phyloP scores from a whole-genome alignment of 495 filamentous ascomycete species.

The Penicillium lividum region DNA sequence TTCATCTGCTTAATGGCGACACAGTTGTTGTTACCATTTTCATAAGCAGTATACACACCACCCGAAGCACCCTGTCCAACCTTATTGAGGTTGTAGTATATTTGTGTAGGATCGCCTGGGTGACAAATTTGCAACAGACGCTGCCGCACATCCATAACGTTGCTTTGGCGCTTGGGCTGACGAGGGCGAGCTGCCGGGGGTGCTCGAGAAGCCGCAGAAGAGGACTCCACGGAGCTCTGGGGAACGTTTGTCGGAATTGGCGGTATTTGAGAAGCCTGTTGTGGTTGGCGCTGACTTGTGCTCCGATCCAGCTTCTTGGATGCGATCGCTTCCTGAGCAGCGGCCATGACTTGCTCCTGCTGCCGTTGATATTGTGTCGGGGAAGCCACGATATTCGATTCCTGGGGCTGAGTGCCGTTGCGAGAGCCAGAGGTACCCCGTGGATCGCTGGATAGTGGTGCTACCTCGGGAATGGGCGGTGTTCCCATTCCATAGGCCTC shows the following conservation, averaged over 20 bases:
- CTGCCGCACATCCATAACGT: conserved; percentile 76
- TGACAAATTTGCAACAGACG: conserved; percentile 86
- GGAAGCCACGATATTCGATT: conserved; percentile 22
- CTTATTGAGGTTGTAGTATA: conserved; percentile 87
- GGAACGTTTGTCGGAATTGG: conserved; percentile 24
- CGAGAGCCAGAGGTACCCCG: conserved; percentile 44
- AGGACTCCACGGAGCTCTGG: conserved; percentile 34
- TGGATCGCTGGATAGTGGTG: conserved; percentile 55
- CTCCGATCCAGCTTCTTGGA: conserved; percentile 60
- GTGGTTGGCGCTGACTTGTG: conserved; percentile 64
- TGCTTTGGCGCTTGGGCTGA: conserved; percentile 73
- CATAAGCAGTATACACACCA: conserved; percentile 91
- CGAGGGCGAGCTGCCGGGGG: conserved; percentile 68
- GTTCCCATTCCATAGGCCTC: conserved; percentile 32
- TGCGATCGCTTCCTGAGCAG: conserved; percentile 67
- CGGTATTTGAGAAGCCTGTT: conserved; percentile 29
- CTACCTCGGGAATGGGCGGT: conserved; percentile 48
- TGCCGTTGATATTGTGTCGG: conserved; percentile 77
- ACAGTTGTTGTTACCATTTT: conserved; percentile 76
- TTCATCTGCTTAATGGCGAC: conserved; percentile 99
- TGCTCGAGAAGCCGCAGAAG: conserved; percentile 51
- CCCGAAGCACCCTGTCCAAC: conserved; percentile 98
- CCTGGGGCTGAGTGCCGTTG: conserved; percentile 38
- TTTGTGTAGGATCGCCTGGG: conserved; percentile 79
- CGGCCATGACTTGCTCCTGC: conserved; percentile 75